Evolutionary conservation across 176 grass and related monocot genomes (phyloP).

Genomic region (Saccharum officinarum): DNA sequence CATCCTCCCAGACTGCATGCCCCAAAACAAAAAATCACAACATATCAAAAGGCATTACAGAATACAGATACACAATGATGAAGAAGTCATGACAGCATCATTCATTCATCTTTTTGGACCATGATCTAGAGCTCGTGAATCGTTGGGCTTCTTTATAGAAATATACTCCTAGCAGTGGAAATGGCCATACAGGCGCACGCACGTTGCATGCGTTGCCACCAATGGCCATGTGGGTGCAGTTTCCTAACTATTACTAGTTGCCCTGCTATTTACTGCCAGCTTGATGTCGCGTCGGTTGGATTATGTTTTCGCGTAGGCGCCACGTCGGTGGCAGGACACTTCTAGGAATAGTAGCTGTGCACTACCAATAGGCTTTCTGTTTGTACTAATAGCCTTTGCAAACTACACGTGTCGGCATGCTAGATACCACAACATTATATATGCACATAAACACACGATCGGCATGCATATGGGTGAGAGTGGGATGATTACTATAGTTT

Average conservation of each 20-base stretch:
- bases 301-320: not conserved
- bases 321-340: slow-evolving; percentile 31
- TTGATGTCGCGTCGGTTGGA: not conserved
- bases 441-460: not conserved
- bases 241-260: not conserved
- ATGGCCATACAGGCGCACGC: slow-evolving; percentile 2
- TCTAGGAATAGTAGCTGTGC: not conserved
- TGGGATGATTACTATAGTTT: not conserved
- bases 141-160: slow-evolving; percentile 27
- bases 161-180: not conserved
- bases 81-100: slow-evolving; percentile 24
- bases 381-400: not conserved
- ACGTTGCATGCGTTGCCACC: slow-evolving; percentile 41
- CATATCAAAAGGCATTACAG: slow-evolving; percentile 22
- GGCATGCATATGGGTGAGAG: not conserved
- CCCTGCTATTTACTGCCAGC: slow-evolving; percentile 20
- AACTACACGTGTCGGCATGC: slow-evolving; percentile 7
- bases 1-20: slow-evolving; percentile 82
- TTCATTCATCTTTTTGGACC: slow-evolving; percentile 17
- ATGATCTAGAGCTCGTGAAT: not conserved
- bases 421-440: not conserved
- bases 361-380: not conserved
- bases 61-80: slow-evolving; percentile 1
- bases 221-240: slow-evolving; percentile 12
- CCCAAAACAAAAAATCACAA: not conserved